These are phyloP conservation scores for Russula vinacea DNA, from an alignment of 768 basidiomycete genomes.

Conservation along the genomic window DNA sequence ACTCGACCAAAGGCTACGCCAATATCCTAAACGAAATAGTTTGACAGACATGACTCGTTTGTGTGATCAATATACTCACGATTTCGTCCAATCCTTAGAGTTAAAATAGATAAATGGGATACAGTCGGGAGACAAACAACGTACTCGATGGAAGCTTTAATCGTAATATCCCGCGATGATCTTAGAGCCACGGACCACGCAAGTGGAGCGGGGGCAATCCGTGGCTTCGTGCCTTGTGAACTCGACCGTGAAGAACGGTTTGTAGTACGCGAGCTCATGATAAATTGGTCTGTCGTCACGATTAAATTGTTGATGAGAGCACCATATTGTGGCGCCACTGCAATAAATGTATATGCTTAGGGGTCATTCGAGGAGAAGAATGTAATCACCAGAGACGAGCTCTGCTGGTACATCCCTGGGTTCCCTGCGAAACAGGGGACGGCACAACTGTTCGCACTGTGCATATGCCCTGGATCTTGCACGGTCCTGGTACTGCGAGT, in stretches of 20 bases:
- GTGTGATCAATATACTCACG: not conserved
- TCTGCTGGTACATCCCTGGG: slow-evolving; percentile 11
- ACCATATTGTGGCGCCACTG: not conserved
- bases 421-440: not conserved
- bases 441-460: not conserved
- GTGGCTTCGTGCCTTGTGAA: not conserved
- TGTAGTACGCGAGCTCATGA: not conserved
- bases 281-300: not conserved
- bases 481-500: not conserved
- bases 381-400: slow-evolving; percentile 9
- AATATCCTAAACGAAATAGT: not conserved
- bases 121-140: not conserved
- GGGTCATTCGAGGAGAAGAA: not conserved
- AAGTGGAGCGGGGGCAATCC: not conserved
- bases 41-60: not conserved
- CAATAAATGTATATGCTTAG: not conserved
- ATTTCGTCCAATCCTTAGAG: slow-evolving; percentile 2
- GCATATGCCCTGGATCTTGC: not conserved
- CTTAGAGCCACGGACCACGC: slow-evolving; percentile 10
- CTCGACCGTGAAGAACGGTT: not conserved
- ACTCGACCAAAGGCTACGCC: slow-evolving; percentile 10
- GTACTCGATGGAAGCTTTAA: slow-evolving; percentile 14
- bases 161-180: not conserved
- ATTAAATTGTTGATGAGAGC: not conserved
- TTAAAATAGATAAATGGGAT: not conserved